Conservation (phyloP, 2,329 filamentous ascomycete species). For the Pestalotiopsis sp. region DNA sequence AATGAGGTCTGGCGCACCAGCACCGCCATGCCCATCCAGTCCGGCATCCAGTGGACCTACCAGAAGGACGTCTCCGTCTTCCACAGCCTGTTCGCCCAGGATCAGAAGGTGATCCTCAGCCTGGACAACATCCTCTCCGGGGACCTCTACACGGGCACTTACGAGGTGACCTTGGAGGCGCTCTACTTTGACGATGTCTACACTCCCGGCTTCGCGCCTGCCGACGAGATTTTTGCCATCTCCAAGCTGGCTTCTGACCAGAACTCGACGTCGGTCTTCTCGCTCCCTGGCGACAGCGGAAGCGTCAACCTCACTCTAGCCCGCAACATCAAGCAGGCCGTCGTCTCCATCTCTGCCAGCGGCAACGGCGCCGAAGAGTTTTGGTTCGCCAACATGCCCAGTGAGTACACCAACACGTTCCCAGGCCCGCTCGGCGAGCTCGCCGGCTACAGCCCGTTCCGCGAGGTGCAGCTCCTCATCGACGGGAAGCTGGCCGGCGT, state of each 20-base stretch:
- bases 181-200: constrained; percentile 43
- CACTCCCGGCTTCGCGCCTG: constrained; percentile 27
- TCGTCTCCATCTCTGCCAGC: constrained; percentile 65
- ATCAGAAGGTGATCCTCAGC: constrained; percentile 65
- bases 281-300: constrained; percentile 54
- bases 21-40: constrained; percentile 62
- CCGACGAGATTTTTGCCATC: constrained; percentile 37
- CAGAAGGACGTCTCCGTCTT: constrained; percentile 66
- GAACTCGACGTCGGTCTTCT: constrained; percentile 58
- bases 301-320: constrained; percentile 54
- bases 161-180: constrained; percentile 62
- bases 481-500: constrained; percentile 66
- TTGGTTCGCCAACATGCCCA: constrained; percentile 70
- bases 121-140: constrained; percentile 58
- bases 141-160: constrained; percentile 59
- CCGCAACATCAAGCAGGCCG: constrained; percentile 57
- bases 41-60: constrained; percentile 57
- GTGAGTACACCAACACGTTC: constrained; percentile 58
- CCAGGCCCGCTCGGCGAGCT: constrained; percentile 48
- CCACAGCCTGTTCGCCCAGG: constrained; percentile 51
- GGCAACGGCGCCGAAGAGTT: constrained; percentile 70
- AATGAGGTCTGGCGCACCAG: constrained; percentile 67
- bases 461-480: constrained; percentile 68
- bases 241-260: constrained; percentile 44
- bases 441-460: constrained; percentile 66